Conservation (phyloP, 1,139 yeast genomes). For the Saccharomycopsis hybrid region DNA sequence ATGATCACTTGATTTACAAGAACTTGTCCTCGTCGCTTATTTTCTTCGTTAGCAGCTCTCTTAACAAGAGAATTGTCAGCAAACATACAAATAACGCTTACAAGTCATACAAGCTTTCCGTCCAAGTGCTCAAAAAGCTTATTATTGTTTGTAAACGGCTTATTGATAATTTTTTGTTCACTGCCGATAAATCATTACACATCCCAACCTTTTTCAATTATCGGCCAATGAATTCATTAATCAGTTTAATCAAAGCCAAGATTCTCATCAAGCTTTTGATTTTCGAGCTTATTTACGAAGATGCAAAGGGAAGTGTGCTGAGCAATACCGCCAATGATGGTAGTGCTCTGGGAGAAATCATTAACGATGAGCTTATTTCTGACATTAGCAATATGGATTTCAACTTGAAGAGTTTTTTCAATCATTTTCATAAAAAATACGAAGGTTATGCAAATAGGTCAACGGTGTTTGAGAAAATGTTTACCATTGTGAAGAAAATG, state of each 20-base stretch:
- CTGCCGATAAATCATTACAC: slow-evolving; percentile 35
- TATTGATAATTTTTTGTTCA: slow-evolving; percentile 38
- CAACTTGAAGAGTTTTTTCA: slow-evolving; percentile 18
- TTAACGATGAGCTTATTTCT: slow-evolving; percentile 8
- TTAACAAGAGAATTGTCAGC: slow-evolving; percentile 20
- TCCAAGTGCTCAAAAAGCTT: slow-evolving; percentile 33
- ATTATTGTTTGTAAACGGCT: slow-evolving; percentile 40
- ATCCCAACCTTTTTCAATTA: slow-evolving; percentile 51
- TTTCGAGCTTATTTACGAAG: slow-evolving; percentile 27
- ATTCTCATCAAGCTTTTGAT: slow-evolving; percentile 37
- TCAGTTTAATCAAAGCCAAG: slow-evolving; percentile 40
- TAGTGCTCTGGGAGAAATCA: background rate
- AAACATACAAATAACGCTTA: slow-evolving; percentile 22
- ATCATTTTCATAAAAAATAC: slow-evolving; percentile 18
- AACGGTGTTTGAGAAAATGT: slow-evolving; percentile 39
- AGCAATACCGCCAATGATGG: background rate
- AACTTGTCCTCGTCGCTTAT: slow-evolving; percentile 26
- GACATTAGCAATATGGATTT: slow-evolving; percentile 19
- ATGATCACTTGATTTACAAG: slow-evolving; percentile 40
- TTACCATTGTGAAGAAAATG: slow-evolving; percentile 37
- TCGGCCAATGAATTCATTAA: slow-evolving; percentile 50
- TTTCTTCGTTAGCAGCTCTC: slow-evolving; percentile 9
- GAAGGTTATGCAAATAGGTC: slow-evolving; percentile 30
- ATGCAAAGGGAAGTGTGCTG: background rate
- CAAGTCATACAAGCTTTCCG: slow-evolving; percentile 19